These are phyloP conservation scores for Leptomonas pyrrhocoris DNA, from an alignment of 208 protist species.

Conservation along the genomic window DNA sequence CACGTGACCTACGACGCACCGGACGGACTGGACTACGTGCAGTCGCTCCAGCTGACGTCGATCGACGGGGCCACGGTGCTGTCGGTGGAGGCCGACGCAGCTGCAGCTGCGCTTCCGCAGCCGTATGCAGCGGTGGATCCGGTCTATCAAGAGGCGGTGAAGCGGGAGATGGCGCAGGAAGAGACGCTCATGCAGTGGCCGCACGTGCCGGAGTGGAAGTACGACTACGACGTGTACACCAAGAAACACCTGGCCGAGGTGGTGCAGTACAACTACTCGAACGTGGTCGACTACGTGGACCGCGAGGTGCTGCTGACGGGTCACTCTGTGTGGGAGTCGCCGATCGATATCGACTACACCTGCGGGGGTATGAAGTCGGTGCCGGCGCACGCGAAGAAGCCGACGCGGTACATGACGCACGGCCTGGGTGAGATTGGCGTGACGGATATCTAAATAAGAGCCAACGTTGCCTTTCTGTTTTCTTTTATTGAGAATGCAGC, in stretches of 20 bases:
- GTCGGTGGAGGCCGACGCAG: constrained; percentile 40
- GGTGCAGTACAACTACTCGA: constrained; percentile 91
- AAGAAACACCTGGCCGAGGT: constrained; percentile 75
- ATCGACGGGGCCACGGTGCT: constrained; percentile 79
- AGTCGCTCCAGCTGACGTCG: constrained; percentile 56
- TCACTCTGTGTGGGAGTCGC: constrained; percentile 88
- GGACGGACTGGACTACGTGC: constrained; percentile 72
- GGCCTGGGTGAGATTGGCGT: constrained; percentile 62
- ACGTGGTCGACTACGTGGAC: constrained; percentile 93
- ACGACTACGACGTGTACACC: constrained; percentile 80
- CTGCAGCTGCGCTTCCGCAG: constrained; percentile 33
- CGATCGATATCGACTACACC: constrained; percentile 87
- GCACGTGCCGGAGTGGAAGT: constrained; percentile 87
- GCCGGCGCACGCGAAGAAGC: constrained; percentile 81
- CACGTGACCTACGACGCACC: constrained; percentile 75
- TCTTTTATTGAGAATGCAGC: not conserved
- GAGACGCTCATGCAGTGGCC: constrained; percentile 89
- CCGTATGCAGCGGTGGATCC: constrained; percentile 67
- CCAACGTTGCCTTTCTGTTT: not conserved
- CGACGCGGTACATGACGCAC: constrained; percentile 70
- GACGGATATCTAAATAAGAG: constrained; percentile 72
- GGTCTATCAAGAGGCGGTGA: constrained; percentile 78
- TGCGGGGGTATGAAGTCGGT: constrained; percentile 83
- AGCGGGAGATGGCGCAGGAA: constrained; percentile 71
- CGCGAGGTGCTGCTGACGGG: constrained; percentile 90